Conservation (phyloP, 2,329 filamentous ascomycete genomes). For the Mycosphaerella sp. region DNA sequence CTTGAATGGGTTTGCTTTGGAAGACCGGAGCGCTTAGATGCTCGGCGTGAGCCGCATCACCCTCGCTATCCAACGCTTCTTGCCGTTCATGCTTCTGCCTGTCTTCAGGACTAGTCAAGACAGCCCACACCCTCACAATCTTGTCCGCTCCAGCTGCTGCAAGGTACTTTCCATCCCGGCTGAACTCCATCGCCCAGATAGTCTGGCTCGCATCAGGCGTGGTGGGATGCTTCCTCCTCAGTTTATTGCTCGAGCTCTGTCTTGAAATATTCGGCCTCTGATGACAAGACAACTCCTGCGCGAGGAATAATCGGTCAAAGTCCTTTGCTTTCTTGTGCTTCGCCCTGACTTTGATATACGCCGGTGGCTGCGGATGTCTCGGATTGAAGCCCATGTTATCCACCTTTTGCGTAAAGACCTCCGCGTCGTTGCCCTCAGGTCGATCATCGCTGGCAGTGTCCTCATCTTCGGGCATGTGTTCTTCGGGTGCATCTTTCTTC, state of each 20-base stretch:
- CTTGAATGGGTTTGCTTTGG: slow-evolving; percentile 65
- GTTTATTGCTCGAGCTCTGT: slow-evolving; percentile 24
- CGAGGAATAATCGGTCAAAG: slow-evolving; percentile 83
- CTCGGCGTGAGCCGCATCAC: slow-evolving; percentile 43
- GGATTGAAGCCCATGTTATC: slow-evolving; percentile 72
- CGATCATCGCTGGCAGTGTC: slow-evolving; percentile 63
- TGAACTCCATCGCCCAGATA: slow-evolving; percentile 90
- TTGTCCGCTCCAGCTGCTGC: slow-evolving; percentile 89
- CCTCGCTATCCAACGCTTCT: slow-evolving; percentile 48
- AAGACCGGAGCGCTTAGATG: slow-evolving; percentile 88
- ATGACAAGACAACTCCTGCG: slow-evolving; percentile 64
- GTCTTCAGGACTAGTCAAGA: slow-evolving; percentile 76
- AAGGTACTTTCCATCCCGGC: slow-evolving; percentile 81
- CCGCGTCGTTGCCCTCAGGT: slow-evolving; percentile 74
- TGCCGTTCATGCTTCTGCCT: slow-evolving; percentile 67
- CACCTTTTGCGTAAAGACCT: slow-evolving; percentile 71
- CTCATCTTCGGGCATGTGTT: slow-evolving; percentile 40
- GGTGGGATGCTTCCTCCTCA: slow-evolving; percentile 42
- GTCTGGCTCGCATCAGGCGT: slow-evolving; percentile 43
- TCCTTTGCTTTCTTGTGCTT: slow-evolving; percentile 75
- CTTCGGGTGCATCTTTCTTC: slow-evolving; percentile 52
- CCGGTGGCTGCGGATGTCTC: slow-evolving; percentile 77
- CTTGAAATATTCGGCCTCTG: slow-evolving; percentile 18
- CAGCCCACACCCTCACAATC: slow-evolving; percentile 79
- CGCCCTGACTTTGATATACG: slow-evolving; percentile 79